Base-by-base conservation (phyloP, 345 rosid species). In the Rhodamnia rubescens region DNA sequence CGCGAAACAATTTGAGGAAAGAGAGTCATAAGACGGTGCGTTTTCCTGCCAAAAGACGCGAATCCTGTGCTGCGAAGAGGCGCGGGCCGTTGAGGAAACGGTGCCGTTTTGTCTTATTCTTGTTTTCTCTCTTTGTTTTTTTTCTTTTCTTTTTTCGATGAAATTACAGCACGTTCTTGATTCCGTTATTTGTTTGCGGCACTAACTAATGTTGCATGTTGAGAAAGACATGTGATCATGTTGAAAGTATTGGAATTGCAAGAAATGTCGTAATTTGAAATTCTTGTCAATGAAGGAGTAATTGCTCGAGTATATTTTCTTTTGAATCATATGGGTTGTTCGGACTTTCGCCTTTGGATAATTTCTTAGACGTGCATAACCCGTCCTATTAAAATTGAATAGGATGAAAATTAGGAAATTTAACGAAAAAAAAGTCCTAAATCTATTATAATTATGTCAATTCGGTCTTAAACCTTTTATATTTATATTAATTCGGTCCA, bases 261-360 rank as follows among this genome's bases (percentile, higher is more conserved):
- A 29, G 20, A 59, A 59, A 59, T 61, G 42, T 61, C 74, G 8
- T 61, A 61, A 29, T 61, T 61, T 1, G 7, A 61, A 61, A 14
- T 29, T 29, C 7, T 15, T 14, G 42, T 61, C 29, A 20, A 29
- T 61, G 1, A 61, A 61, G 21, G 40, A 40, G 21, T 29, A 29
- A 29, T 61, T 61, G 42, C 74, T 7, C 11, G 22, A 61, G 8
- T 61, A 29, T 20, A 10, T 29, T 29, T 27, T 1, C 22, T 15
- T 61, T 29, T 29, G 0, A 1, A 61, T 1, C 8, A 15, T 29
- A 0, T 0, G 3, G 40, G 8, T 2, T 7, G 36, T 59, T 1
- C 1, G 1, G 20, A 59, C 20, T 59, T 59, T 27, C n/a, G 20
- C 0, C 20, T 27, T 27, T 8, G 36, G 1, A 13, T 59, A 59